phyloP scores from a whole-genome alignment of 225 moss, liverwort and hornwort species.

The Sphagnum contortum region DNA sequence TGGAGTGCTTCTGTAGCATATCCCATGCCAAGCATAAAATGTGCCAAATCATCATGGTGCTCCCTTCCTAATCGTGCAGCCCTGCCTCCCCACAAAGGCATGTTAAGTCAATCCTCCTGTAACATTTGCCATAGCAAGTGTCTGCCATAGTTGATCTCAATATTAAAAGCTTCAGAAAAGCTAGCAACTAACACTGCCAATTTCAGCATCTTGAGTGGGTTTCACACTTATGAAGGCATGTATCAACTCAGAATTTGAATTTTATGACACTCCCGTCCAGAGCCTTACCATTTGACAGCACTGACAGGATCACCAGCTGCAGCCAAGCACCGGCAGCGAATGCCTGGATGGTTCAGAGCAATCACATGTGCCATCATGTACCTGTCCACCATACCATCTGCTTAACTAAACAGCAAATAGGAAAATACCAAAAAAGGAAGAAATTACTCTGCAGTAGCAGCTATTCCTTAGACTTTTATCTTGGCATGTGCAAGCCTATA shows the following conservation, averaged over 20 bases:
- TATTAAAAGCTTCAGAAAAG: no score
- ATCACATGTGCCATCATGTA: slow-evolving; percentile 93
- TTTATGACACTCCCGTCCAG: no score
- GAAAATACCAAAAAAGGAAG: no score
- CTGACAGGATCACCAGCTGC: slow-evolving; percentile 99
- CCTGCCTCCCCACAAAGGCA: slow-evolving; percentile 28
- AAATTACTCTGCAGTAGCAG: no score
- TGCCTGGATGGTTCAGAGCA: slow-evolving; percentile 91
- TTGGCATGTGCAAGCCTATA: no score
- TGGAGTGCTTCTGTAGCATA: slow-evolving; percentile 94
- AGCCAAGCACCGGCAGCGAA: slow-evolving; percentile 95
- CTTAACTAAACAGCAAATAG: no score
- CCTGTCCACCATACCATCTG: slow-evolving; percentile 19
- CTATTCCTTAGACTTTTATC: no score
- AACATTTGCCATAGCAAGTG: background rate
- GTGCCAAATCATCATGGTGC: slow-evolving; percentile 96
- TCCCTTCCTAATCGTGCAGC: slow-evolving; percentile 94
- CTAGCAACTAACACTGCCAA: no score
- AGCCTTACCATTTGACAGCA: slow-evolving; percentile 88
- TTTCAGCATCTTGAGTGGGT: no score
- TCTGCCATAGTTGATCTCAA: background rate
- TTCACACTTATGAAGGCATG: no score
- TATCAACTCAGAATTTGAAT: no score
- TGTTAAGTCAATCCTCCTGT: background rate
- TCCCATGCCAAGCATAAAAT: slow-evolving; percentile 97